Evolutionary conservation across 768 basidiomycete genomes (phyloP).

Genomic region (Crassisporium funariophilum): DNA sequence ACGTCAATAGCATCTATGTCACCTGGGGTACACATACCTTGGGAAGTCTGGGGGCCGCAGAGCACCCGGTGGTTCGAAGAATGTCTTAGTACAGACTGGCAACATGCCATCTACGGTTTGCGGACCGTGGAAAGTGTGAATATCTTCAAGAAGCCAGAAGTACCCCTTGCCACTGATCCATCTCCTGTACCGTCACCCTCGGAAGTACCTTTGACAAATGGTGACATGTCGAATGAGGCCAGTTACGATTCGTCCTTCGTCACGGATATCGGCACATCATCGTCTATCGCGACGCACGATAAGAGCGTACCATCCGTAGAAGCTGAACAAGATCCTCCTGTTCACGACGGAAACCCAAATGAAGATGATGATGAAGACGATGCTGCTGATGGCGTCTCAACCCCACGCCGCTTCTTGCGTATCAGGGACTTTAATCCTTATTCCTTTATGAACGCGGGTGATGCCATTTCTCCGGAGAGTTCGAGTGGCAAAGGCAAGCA

Average conservation of each 20-base stretch:
- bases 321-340: neutral
- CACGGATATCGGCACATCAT: neutral
- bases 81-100: conserved; percentile 53
- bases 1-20: conserved; percentile 8
- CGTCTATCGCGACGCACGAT: neutral
- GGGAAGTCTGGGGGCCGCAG: conserved; percentile 53
- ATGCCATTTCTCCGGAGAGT: conserved; percentile 3
- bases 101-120: conserved; percentile 54
- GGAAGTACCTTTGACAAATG: neutral
- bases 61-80: conserved; percentile 59
- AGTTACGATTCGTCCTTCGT: neutral
- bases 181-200: neutral
- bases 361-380: conserved; percentile 9
- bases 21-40: conserved; percentile 33
- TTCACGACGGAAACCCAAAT: conserved; percentile 3
- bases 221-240: neutral
- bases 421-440: conserved; percentile 37
- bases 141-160: neutral
- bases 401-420: conserved; percentile 26
- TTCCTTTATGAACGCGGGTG: conserved; percentile 21
- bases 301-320: neutral
- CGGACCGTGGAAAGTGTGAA: conserved; percentile 49
- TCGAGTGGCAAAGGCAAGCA: conserved; percentile 29
- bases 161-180: neutral
- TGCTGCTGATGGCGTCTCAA: neutral